Conservation (phyloP, 495 filamentous ascomycete species). For the Penicillium alfredii region DNA sequence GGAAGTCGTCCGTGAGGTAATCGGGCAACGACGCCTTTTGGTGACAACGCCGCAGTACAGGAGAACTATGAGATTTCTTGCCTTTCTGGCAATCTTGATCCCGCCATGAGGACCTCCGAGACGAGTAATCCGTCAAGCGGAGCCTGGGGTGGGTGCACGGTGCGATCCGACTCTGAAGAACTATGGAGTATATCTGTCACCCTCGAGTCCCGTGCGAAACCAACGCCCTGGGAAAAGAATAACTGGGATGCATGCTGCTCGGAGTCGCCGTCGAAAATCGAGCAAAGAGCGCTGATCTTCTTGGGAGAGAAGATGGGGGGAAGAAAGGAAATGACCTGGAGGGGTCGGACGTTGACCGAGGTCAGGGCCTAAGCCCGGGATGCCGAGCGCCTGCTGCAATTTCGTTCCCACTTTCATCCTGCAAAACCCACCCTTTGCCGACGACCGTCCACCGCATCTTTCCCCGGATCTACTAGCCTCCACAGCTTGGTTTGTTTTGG, state of each 20-base stretch:
- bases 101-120: slow-evolving; percentile 1
- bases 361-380: slow-evolving; percentile 1
- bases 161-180: slow-evolving; percentile 14
- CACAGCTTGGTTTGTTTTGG: too few relatives aligned
- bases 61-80: too few relatives aligned
- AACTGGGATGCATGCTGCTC: slow-evolving; percentile 2
- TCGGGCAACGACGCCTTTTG: too few relatives aligned
- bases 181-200: too few relatives aligned
- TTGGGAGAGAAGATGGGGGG: neutral
- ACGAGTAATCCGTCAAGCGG: slow-evolving; percentile 10
- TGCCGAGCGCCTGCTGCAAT: slow-evolving; percentile 7
- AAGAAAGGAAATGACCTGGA: too few relatives aligned
- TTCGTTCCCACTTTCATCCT: slow-evolving; percentile 1
- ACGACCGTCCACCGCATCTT: neutral
- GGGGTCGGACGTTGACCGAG: slow-evolving; percentile 16
- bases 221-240: too few relatives aligned
- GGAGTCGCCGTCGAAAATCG: too few relatives aligned
- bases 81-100: slow-evolving; percentile 3
- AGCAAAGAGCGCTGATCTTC: too few relatives aligned
- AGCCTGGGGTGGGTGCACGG: slow-evolving; percentile 9
- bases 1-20: slow-evolving; percentile 18
- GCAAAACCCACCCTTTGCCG: slow-evolving; percentile 7
- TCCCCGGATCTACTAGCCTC: neutral
- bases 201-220: too few relatives aligned
- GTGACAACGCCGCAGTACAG: too few relatives aligned